Evolutionary conservation across 495 filamentous ascomycete genomes (phyloP).

Genomic region (Zalerion maritima): DNA sequence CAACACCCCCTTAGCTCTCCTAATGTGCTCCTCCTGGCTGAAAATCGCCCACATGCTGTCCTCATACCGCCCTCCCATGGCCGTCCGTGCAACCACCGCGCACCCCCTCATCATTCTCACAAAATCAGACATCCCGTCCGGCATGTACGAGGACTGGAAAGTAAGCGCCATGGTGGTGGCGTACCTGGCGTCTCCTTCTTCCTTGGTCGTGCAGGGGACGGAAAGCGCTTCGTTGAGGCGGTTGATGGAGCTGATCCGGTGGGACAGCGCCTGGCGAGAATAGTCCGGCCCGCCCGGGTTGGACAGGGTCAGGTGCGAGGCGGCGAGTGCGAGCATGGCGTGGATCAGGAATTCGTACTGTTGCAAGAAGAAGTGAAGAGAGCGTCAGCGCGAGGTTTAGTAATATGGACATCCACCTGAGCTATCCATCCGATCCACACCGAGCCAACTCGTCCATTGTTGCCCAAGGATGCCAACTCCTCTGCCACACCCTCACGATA

Average conservation of each 20-base stretch:
- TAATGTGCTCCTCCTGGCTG: slow-evolving; percentile 12
- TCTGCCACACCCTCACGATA: no score
- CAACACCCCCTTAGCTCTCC: slow-evolving; percentile 9
- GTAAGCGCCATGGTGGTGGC: slow-evolving; percentile 34
- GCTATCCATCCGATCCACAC: no score
- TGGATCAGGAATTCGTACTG: slow-evolving; percentile 31
- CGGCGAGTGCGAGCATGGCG: slow-evolving; percentile 35
- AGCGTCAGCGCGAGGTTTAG: no score
- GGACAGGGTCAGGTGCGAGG: slow-evolving; percentile 27
- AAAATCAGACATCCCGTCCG: slow-evolving; percentile 40
- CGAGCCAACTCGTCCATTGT: no score
- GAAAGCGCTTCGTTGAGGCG: slow-evolving; percentile 24
- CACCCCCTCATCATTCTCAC: slow-evolving; percentile 39
- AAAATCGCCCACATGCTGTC: slow-evolving; percentile 26
- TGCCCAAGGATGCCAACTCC: no score
- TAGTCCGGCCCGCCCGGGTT: slow-evolving; percentile 10
- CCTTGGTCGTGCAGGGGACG: slow-evolving; percentile 13
- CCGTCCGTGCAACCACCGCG: slow-evolving; percentile 26
- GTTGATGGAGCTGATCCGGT: slow-evolving; percentile 36
- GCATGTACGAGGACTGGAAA: slow-evolving; percentile 39
- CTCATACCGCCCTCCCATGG: slow-evolving; percentile 9
- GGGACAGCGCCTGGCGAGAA: slow-evolving; percentile 19
- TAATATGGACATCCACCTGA: no score
- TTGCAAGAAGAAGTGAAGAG: neutral
- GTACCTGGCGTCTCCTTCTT: slow-evolving; percentile 31